Evolutionary conservation across 768 basidiomycete genomes (phyloP).

Genomic region (Lyophyllum shimeji): DNA sequence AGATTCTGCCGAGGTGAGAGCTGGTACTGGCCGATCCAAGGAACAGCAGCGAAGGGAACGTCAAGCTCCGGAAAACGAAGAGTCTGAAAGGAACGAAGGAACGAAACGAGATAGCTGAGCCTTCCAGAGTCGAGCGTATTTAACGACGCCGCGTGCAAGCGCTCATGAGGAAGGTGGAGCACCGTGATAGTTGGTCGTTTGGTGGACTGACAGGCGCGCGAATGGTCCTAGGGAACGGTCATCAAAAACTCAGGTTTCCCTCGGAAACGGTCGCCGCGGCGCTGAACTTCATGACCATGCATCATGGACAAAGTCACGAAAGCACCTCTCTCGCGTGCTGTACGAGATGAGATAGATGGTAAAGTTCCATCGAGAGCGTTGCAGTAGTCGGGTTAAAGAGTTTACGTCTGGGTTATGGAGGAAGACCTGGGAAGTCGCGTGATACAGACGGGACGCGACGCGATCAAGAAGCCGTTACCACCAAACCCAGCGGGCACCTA

Average conservation of each 20-base stretch:
- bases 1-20: not conserved
- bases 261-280: no score
- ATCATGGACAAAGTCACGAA: no score
- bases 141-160: not conserved
- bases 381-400: no score
- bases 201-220: not conserved
- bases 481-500: no score
- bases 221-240: not conserved
- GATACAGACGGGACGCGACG: no score
- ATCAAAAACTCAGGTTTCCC: not conserved
- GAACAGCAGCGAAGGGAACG: slow-evolving; percentile 12
- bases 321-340: no score
- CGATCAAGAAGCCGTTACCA: no score
- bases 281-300: no score
- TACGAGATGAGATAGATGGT: no score
- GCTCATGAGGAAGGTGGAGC: not conserved
- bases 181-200: not conserved
- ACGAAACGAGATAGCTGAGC: not conserved
- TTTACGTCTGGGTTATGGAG: no score
- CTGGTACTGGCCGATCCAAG: not conserved
- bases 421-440: no score
- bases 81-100: not conserved
- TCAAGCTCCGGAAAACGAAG: slow-evolving; percentile 12
- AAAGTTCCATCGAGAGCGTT: no score
- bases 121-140: not conserved